Base-by-base conservation (phyloP, 2,329 filamentous ascomycete genomes). In the Ophiostoma angusticollis region DNA sequence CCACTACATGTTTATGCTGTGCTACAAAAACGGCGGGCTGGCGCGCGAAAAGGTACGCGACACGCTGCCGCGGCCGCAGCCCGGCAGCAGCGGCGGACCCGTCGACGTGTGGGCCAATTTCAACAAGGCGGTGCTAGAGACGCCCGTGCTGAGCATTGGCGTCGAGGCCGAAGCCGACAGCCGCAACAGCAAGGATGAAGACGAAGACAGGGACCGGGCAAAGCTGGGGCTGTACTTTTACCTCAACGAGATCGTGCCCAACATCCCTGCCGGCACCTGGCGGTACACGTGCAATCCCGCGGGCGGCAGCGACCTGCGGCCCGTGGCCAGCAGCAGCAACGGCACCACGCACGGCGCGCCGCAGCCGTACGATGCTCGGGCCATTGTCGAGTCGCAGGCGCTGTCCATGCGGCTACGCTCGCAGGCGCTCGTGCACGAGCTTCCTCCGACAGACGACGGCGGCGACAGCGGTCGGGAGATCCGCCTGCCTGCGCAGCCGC, bases 1-100 rank as follows among this genome's bases (percentile, higher is more conserved):
- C 1, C 73, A 95, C 44, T 95, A 93, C 71, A 96, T 98, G 91
- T 96, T 98, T 62, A 98, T 98, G 91, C 76, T 98, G 25, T 98
- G 91, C 70, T 98, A 96, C 68, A 96, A 96, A 63, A 98, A 98
- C 61, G 91, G 91, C 49, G 86, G 86, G 2, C 75, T 96, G 1
- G 89, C 91, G 2, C 81, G 91, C 31, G 91, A 98, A 57, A 78
- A 83, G 52, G 75, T 96, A 45, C 81, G 91, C 39, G 85, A 98
- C 54, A 69, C 74, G 0, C 74, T 96, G 37, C 80, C 45, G 32
- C 45, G 33, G 35, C n/a, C 30, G 49, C 14, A 17, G 17, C 1
- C 22, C 38, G 9, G 14, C 6, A 51, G 57, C 29, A 60, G 62
- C 19, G 57, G 64, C 9, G 56, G 59, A n/a, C n/a, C n/a, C n/a